phyloP scores from a whole-genome alignment of 192 early-diverging fungal species.

The Coemansia erecta region DNA sequence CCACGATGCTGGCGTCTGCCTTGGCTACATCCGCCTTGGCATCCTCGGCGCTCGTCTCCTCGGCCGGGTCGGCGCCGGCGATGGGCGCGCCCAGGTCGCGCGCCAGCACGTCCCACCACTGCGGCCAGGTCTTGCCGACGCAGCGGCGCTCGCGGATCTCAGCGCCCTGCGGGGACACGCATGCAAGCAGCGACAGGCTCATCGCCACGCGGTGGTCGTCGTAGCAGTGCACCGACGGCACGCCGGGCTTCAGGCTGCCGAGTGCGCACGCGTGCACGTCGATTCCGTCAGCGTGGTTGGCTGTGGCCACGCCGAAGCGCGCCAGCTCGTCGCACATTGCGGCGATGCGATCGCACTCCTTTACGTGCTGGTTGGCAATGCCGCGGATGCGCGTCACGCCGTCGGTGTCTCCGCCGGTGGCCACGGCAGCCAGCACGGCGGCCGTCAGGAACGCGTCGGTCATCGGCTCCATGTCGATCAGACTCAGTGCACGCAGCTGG shows the following conservation, averaged over 20 bases:
- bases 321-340: slow-evolving; percentile 93
- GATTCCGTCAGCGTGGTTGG: slow-evolving; percentile 88
- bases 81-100: slow-evolving; percentile 67
- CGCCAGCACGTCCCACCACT: slow-evolving; percentile 96
- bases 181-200: slow-evolving; percentile 87
- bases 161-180: slow-evolving; percentile 67
- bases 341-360: slow-evolving; percentile 97
- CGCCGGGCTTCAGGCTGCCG: slow-evolving; percentile 51
- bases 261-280: slow-evolving; percentile 70
- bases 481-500: slow-evolving; percentile 63
- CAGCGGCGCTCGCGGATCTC: slow-evolving; percentile 92
- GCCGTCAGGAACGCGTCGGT: slow-evolving; percentile 99
- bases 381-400: slow-evolving; percentile 84
- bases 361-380: slow-evolving; percentile 96
- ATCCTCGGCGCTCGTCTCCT: slow-evolving; percentile 10
- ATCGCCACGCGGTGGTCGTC: slow-evolving; percentile 99
- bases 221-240: slow-evolving; percentile 81
- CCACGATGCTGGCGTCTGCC: slow-evolving; percentile 58
- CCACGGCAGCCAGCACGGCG: slow-evolving; percentile 86
- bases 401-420: slow-evolving; percentile 49
- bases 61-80: slow-evolving; percentile 29
- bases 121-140: slow-evolving; percentile 99
- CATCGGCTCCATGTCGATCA: slow-evolving; percentile 98
- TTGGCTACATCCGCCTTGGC: slow-evolving; percentile 5
- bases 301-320: slow-evolving; percentile 81